A percentile compares a stretch with the other conserved stretches of the same genome.
Evolutionary conservation across 2,329 filamentous ascomycete genomes (phyloP).

Genomic region (Calonectria honghensis): DNA sequence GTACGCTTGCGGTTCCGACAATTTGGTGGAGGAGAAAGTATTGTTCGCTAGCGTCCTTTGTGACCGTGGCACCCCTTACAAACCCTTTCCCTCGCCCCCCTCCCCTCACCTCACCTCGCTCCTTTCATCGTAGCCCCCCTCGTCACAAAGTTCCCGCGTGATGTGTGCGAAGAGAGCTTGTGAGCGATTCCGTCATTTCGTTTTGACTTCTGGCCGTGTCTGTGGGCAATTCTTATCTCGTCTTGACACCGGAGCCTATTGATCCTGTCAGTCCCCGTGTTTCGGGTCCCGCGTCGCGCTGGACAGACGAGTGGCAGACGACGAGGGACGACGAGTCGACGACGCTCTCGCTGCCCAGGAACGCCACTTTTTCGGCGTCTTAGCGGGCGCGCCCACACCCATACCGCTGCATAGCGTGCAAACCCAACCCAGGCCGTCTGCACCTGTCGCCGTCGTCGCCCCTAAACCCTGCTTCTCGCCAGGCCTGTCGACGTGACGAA

Average conservation of each 20-base stretch:
- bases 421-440: not conserved
- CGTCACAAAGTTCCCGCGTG: constrained; percentile 13
- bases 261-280: constrained; percentile 10
- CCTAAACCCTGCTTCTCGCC: constrained; percentile 1
- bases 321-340: not conserved
- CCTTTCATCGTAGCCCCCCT: not conserved
- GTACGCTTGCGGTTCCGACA: constrained; percentile 16
- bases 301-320: not conserved
- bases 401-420: not conserved
- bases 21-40: not conserved
- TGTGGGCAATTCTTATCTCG: not conserved
- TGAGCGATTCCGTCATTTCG: constrained; percentile 10
- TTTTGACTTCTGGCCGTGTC: constrained; percentile 5
- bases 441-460: constrained; percentile 2
- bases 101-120: not conserved
- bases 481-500: constrained; percentile 5
- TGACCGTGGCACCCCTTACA: not conserved
- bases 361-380: not conserved
- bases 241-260: not conserved
- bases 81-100: not conserved
- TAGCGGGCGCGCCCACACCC: not conserved
- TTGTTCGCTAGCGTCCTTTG: constrained; percentile 1
- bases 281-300: not conserved
- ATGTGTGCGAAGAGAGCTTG: not conserved
- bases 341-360: not conserved